Base-by-base conservation (phyloP, 768 basidiomycete genomes). In the Boletus rex-veris region DNA sequence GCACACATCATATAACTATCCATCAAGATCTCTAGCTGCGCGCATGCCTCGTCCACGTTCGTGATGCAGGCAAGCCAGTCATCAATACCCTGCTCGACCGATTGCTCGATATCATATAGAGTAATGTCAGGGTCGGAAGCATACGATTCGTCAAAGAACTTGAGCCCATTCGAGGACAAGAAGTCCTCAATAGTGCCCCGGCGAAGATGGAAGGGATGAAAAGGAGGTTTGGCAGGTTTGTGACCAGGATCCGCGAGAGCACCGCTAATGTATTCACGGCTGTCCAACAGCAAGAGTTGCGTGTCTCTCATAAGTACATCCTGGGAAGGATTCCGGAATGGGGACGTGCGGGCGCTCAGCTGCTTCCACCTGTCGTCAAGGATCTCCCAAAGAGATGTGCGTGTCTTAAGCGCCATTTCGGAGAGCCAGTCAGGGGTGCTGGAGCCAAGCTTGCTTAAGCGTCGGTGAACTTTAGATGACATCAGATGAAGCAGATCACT, bases 1-100 rank as follows among this genome's bases (percentile, higher is more conserved):
- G 41, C 41, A 14, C 3, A 8, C 43, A n/a, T 28, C 73, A 76
- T 11, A 38, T 75, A 73, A 6, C 55, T 30, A 2, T 43, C 39
- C 30, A 16, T 65, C 41, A 65, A 69, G 4, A 60, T 26, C 50
- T 58, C 55, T 12, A 63, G 53, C 19, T 33, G 33, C 33, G 33
- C 33, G 12, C 33, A 33, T 33, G 33, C 33, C 33, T 33, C 33
- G 33, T 33, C 33, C 33, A 33, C 33, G 12, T 33, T 14, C 12
- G 33, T 33, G 33, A 33, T 14, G 33, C 12, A 33, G 33, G 2
- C 33, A 33, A 33, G 10, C 33, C 33, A 33, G 12, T 33, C 33
- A 12, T 33, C 33, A 5, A 33, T 33, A 14, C 33, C 33, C 9
- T 11, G 33, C 11, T 33, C 33, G 3, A 33, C 33, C 12, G 12